Evolutionary conservation across 805 yeast species (phyloP).

Genomic region (Ogataea polymorpha): DNA sequence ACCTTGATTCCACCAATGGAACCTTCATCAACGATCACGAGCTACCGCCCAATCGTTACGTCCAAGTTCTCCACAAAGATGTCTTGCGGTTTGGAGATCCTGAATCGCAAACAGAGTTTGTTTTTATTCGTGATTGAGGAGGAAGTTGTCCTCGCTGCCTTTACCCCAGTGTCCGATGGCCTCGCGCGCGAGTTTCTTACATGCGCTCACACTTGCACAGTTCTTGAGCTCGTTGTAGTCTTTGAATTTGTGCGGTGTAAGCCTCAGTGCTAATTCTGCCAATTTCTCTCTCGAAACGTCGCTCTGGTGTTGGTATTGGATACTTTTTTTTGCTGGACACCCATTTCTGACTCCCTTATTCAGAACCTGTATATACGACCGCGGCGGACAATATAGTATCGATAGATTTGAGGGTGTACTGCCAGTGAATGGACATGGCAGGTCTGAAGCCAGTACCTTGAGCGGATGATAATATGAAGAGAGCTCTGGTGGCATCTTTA

Average conservation of each 20-base stretch:
- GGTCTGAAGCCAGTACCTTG: slow-evolving; percentile 17
- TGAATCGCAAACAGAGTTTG: slow-evolving; percentile 23
- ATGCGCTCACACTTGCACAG: background rate
- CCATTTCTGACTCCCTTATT: slow-evolving; percentile 65
- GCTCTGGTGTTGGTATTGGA: slow-evolving; percentile 1
- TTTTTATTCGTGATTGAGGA: slow-evolving; percentile 17
- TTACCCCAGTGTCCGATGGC: slow-evolving; percentile 8
- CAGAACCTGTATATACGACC: slow-evolving; percentile 36
- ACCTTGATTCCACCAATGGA: slow-evolving; percentile 30
- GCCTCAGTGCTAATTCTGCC: background rate
- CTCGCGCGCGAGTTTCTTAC: slow-evolving; percentile 1
- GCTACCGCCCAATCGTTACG: slow-evolving; percentile 24
- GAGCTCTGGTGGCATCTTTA: slow-evolving; percentile 3
- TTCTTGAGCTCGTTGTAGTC: slow-evolving; percentile 1
- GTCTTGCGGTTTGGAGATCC: slow-evolving; percentile 27
- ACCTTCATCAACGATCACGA: slow-evolving; percentile 29
- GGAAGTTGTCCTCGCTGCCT: slow-evolving; percentile 2
- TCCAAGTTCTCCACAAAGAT: slow-evolving; percentile 28
- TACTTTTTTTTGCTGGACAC: slow-evolving; percentile 16
- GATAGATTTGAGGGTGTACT: slow-evolving; percentile 21
- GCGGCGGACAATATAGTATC: slow-evolving; percentile 27
- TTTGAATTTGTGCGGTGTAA: background rate
- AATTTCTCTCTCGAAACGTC: slow-evolving; percentile 2
- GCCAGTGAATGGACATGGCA: slow-evolving; percentile 2
- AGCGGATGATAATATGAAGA: slow-evolving; percentile 5